These are phyloP conservation scores for Leishmania amazonensis DNA, from an alignment of 208 protist species.

Conservation along the genomic window DNA sequence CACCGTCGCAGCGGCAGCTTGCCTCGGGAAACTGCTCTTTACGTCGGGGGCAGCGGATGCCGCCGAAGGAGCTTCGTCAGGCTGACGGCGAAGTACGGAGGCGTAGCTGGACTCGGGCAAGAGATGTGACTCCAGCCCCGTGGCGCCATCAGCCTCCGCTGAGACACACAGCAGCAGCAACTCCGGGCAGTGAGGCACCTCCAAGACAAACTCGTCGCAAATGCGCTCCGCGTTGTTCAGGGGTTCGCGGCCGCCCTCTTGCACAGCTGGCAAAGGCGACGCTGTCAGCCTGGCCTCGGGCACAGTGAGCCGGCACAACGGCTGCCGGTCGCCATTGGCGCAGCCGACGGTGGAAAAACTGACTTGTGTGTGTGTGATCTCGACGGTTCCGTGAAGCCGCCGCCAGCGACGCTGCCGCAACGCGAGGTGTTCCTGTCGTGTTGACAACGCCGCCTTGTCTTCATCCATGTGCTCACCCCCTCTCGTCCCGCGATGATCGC, in stretches of 20 bases:
- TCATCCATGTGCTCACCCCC: background rate
- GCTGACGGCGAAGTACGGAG: background rate
- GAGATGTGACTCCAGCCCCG: too few relatives aligned
- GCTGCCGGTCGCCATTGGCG: background rate
- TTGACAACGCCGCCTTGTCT: background rate
- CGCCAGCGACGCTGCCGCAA: background rate
- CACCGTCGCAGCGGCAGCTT: background rate
- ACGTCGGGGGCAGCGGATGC: background rate
- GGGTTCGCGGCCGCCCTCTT: background rate
- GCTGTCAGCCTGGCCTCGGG: slow-evolving; percentile 15
- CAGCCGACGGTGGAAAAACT: background rate
- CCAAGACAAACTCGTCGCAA: slow-evolving; percentile 9
- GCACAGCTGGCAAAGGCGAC: slow-evolving; percentile 3
- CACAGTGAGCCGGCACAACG: slow-evolving; percentile 19
- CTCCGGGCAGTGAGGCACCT: slow-evolving; percentile 21
- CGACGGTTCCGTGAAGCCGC: slow-evolving; percentile 13
- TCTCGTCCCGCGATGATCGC: background rate
- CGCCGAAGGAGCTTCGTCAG: background rate
- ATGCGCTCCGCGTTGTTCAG: background rate
- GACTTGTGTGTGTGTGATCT: slow-evolving; percentile 12
- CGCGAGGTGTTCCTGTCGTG: background rate
- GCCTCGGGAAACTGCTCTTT: background rate
- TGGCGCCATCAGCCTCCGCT: background rate
- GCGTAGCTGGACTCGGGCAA: background rate
- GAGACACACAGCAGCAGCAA: slow-evolving; percentile 5